phyloP scores from a whole-genome alignment of 139 green algal species.

The Chlorella sp. region DNA sequence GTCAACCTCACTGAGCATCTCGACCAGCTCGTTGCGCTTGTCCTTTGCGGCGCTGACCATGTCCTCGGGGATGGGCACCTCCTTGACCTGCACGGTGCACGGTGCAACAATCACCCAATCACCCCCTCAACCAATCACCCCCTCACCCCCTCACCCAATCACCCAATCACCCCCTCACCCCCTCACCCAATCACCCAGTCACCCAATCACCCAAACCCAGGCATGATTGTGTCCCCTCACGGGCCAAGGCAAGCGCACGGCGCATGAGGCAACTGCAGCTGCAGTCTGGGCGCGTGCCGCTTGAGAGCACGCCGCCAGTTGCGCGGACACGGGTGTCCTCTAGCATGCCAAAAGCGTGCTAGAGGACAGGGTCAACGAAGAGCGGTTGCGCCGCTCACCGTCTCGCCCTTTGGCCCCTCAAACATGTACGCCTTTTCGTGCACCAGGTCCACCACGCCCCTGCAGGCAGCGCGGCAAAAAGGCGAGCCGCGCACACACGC shows the following conservation, averaged over 20 bases:
- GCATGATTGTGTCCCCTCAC: no score
- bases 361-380: no score
- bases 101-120: no score
- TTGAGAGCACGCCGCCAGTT: no score
- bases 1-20: constrained; percentile 49
- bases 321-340: no score
- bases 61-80: constrained; percentile 66
- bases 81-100: constrained; percentile 41
- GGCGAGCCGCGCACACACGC: background rate
- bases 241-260: no score
- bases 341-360: no score
- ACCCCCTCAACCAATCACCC: no score
- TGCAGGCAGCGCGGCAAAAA: background rate
- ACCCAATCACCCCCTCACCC: constrained; percentile 14
- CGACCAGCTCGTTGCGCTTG: constrained; percentile 62
- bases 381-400: constrained; percentile 24
- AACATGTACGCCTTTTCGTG: constrained; percentile 53
- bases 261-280: no score
- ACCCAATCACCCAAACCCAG: no score
- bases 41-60: constrained; percentile 53
- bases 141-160: no score
- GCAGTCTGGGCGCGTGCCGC: no score
- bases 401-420: constrained; percentile 69
- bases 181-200: background rate
- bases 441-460: constrained; percentile 91